A percentile compares a stretch with the other conserved stretches of the same genome.
phyloP scores from a whole-genome alignment of 768 basidiomycete genomes.

The Leccinum ochraceum region DNA sequence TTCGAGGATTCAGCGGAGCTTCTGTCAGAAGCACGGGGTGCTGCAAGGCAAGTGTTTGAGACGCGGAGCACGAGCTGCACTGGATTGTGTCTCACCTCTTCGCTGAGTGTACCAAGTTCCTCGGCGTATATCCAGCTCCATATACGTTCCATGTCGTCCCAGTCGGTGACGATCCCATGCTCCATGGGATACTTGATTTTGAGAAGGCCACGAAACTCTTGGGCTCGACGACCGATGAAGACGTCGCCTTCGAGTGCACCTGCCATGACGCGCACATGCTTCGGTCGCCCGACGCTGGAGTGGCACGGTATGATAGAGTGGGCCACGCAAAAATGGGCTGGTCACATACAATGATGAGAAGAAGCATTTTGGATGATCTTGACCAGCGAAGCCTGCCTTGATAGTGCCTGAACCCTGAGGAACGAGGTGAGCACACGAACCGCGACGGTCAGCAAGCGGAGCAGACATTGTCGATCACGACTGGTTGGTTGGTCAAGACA shows the following conservation, averaged over 20 bases:
- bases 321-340: slow-evolving; percentile 30
- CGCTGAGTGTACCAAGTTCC: slow-evolving; percentile 91
- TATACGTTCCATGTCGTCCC: slow-evolving; percentile 99
- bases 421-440: slow-evolving; percentile 27
- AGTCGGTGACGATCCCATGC: slow-evolving; percentile 98
- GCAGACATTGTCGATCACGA: slow-evolving; percentile 96
- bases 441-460: slow-evolving; percentile 22
- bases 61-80: not conserved
- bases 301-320: slow-evolving; percentile 17
- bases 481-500: slow-evolving; percentile 96
- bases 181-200: slow-evolving; percentile 99
- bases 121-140: slow-evolving; percentile 99
- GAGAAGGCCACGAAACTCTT: slow-evolving; percentile 92
- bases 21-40: slow-evolving; percentile 98
- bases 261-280: slow-evolving; percentile 97
- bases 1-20: slow-evolving; percentile 94
- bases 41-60: slow-evolving; percentile 42
- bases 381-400: slow-evolving; percentile 98
- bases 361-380: slow-evolving; percentile 99
- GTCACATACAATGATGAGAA: slow-evolving; percentile 94
- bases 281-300: slow-evolving; percentile 89
- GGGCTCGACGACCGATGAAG: slow-evolving; percentile 93
- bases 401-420: slow-evolving; percentile 96
- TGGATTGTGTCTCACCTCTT: slow-evolving; percentile 66
- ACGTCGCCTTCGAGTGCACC: slow-evolving; percentile 95